phyloP scores from a whole-genome alignment of 1,139 yeast genomes.

The Hyphopichia fennica region DNA sequence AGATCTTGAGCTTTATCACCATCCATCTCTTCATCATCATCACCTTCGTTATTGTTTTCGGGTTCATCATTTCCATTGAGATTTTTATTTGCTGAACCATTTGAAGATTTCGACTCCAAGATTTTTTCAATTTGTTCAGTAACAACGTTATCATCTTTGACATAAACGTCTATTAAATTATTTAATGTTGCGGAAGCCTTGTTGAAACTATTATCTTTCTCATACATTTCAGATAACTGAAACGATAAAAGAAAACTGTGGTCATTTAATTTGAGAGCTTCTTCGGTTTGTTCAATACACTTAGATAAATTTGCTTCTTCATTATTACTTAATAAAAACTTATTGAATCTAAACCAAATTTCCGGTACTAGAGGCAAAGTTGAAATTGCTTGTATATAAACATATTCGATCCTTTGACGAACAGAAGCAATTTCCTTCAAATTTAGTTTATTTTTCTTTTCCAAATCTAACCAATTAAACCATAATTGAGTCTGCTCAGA shows the following conservation, averaged over 20 bases:
- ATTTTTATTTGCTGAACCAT: constrained; percentile 3
- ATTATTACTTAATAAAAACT: constrained; percentile 29
- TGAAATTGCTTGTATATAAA: constrained; percentile 70
- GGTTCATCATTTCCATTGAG: constrained; percentile 6
- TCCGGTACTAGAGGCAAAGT: constrained; percentile 74
- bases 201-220: constrained; percentile 52
- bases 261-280: constrained; percentile 69
- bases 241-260: constrained; percentile 66
- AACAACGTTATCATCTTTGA: constrained; percentile 29
- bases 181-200: constrained; percentile 56
- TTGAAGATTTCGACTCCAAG: constrained; percentile 6
- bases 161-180: constrained; percentile 44
- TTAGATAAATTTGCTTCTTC: constrained; percentile 36
- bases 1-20: constrained; percentile 6
- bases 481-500: constrained; percentile 53
- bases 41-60: constrained; percentile 8
- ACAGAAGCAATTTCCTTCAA: constrained; percentile 49
- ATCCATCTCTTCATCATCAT: constrained; percentile 13
- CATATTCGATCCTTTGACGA: constrained; percentile 66
- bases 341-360: constrained; percentile 72
- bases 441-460: constrained; percentile 66
- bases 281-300: constrained; percentile 45
- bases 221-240: constrained; percentile 70
- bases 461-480: constrained; percentile 81
- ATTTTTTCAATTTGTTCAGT: constrained; percentile 22